Evolutionary conservation across 306 rosid species (phyloP).

Genomic region (Cucumis cinereus): DNA sequence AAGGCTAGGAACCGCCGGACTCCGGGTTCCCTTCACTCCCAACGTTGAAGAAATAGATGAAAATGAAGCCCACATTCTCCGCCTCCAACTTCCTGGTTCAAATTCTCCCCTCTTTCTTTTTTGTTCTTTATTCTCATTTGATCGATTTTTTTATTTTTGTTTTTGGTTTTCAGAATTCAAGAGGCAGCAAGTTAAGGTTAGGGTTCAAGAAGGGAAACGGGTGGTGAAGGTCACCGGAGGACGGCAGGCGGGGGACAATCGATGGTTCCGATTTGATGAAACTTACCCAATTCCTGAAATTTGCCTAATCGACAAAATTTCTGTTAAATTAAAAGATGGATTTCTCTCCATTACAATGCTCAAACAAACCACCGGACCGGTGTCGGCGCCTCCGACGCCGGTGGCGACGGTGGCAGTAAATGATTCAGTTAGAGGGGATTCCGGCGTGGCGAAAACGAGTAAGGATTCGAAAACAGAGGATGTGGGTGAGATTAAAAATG

Average conservation of each 20-base stretch:
- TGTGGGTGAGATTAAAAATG: background rate
- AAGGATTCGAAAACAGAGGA: background rate
- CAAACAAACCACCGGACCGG: background rate
- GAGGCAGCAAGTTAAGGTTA: background rate
- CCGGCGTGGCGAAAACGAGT: background rate
- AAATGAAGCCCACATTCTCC: background rate
- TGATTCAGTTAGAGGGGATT: background rate
- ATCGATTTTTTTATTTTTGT: background rate
- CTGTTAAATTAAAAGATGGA: background rate
- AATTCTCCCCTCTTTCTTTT: background rate
- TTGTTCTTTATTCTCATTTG: background rate
- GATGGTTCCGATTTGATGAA: background rate
- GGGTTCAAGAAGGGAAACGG: background rate
- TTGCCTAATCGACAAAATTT: background rate
- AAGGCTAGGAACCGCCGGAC: background rate
- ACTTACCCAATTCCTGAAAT: background rate
- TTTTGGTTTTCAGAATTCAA: background rate
- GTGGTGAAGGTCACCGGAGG: background rate
- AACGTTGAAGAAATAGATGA: background rate
- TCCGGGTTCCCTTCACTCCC: background rate
- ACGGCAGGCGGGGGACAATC: background rate
- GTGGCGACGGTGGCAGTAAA: background rate
- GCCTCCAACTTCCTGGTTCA: background rate
- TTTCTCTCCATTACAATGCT: slow-evolving; percentile 1
- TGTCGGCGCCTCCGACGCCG: background rate